These are phyloP conservation scores for Aspergillus flavus DNA, from an alignment of 2,329 filamentous ascomycete genomes.

Conservation along the genomic window DNA sequence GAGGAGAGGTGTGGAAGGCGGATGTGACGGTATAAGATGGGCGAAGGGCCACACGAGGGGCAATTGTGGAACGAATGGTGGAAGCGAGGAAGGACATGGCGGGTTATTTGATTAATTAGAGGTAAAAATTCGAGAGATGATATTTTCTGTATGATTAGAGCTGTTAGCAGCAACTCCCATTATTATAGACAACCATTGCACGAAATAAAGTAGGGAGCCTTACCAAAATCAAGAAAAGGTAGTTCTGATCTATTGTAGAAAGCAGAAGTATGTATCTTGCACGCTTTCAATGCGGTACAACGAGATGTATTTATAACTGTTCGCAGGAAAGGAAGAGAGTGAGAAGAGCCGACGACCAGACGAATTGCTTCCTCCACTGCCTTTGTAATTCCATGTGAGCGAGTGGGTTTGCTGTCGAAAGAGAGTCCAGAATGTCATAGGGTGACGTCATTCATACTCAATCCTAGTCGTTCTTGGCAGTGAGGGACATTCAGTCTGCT, in stretches of 20 bases:
- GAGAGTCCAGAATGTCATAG: constrained; percentile 2
- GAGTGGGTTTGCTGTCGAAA: not conserved
- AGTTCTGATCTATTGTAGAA: not conserved
- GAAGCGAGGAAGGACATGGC: constrained; percentile 40
- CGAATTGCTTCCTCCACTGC: not conserved
- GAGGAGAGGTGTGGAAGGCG: constrained; percentile 33
- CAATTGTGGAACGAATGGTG: constrained; percentile 26
- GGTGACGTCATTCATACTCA: constrained; percentile 16
- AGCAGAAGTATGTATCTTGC: not conserved
- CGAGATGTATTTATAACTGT: not conserved
- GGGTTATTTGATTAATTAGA: not conserved
- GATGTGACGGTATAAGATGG: constrained; percentile 19
- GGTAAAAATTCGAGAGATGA: not conserved
- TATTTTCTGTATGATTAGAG: not conserved
- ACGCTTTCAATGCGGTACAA: not conserved
- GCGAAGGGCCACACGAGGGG: constrained; percentile 26
- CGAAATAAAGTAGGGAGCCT: not conserved
- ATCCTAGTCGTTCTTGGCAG: not conserved
- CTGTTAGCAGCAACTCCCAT: not conserved
- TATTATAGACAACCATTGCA: not conserved
- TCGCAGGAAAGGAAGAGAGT: not conserved
- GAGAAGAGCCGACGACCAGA: not conserved
- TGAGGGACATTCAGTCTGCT: not conserved
- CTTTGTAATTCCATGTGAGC: not conserved
- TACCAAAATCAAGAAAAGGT: not conserved